Base-by-base conservation (phyloP, 2,329 filamentous ascomycete genomes). In the Sporothrix inflata region DNA sequence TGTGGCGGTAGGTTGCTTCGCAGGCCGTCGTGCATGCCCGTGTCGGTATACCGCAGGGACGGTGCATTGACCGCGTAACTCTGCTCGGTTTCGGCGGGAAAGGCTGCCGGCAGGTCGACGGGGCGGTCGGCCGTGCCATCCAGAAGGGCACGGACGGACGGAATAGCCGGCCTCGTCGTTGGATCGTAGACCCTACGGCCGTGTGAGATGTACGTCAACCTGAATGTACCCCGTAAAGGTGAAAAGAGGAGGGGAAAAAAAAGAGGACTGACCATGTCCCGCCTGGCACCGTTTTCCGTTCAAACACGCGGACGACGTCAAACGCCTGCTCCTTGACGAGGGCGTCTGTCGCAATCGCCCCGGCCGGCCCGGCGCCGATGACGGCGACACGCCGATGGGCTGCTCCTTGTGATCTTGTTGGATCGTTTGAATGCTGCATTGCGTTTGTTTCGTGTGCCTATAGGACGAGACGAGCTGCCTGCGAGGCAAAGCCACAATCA, bases 1-100 rank as follows among this genome's bases (percentile, higher is more conserved):
- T 84, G 77, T 5, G 83, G 82, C 72, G 87, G 85, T 55, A 92
- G 86, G 75, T 92, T 92, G 8, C 89, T 91, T 77, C 91, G 88
- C 45, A 74, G 66, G 30, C 69, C 40, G 45, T 67, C 42, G 53
- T 74, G 68, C 51, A 70, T 45, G 16, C 57, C 70, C 16, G 72
- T 53, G 24, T 71, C 55, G 2, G 67, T n/a, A 34, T 42, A 71
- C 3, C 38, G 61, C 3, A 6, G 30, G 3, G 30, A 61, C 6
- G 55, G 16, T 19, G 34, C 16, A 21, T 61, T 61, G 30, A 40
- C 9, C 30, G 30, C 55, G 16, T 4, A 2, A 6, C 16, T 38
- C 30, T 61, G 27, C 19, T 16, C 30, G 6, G 55, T 61, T 14
- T 38, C 55, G 30, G n/a, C 19, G 8, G 55, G 30, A 40, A 21